Evolutionary conservation across 805 yeast species (phyloP).

Genomic region (Alloascoidea hylecoeti): DNA sequence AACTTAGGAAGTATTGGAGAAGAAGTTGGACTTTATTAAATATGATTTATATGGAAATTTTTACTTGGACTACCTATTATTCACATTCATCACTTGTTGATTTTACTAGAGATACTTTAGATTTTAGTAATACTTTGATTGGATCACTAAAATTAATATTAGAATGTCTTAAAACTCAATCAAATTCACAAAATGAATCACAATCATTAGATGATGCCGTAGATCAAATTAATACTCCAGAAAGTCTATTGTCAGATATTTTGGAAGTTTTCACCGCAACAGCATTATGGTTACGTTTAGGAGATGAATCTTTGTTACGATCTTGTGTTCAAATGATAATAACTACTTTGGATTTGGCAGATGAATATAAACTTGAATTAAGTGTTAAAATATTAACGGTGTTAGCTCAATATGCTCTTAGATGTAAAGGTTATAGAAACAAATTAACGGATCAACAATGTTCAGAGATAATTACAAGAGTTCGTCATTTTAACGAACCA

Average conservation of each 20-base stretch:
- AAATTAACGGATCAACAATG: constrained; percentile 1
- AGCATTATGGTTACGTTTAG: constrained; percentile 70
- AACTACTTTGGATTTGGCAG: constrained; percentile 1
- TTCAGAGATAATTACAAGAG: not conserved
- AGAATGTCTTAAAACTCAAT: constrained; percentile 3
- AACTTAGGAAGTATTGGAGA: constrained; percentile 36
- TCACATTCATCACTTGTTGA: constrained; percentile 48
- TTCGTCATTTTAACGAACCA: not conserved
- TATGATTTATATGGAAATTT: constrained; percentile 51
- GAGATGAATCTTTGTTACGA: constrained; percentile 59
- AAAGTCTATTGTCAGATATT: constrained; percentile 31
- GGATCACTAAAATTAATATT: constrained; percentile 12
- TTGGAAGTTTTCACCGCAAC: constrained; percentile 52
- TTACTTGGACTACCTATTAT: constrained; percentile 61
- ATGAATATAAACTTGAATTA: not conserved
- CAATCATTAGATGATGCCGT: constrained; percentile 2
- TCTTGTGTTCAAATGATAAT: constrained; percentile 58
- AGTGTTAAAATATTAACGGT: not conserved
- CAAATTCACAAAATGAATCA: constrained; percentile 3
- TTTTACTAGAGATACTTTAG: constrained; percentile 78
- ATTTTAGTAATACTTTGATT: constrained; percentile 56
- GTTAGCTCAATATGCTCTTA: not conserved
- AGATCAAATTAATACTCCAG: constrained; percentile 7
- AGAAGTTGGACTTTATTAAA: constrained; percentile 59
- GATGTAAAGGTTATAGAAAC: not conserved